Base-by-base conservation (phyloP, 805 yeast species). In the Kodamaea laetipori region DNA sequence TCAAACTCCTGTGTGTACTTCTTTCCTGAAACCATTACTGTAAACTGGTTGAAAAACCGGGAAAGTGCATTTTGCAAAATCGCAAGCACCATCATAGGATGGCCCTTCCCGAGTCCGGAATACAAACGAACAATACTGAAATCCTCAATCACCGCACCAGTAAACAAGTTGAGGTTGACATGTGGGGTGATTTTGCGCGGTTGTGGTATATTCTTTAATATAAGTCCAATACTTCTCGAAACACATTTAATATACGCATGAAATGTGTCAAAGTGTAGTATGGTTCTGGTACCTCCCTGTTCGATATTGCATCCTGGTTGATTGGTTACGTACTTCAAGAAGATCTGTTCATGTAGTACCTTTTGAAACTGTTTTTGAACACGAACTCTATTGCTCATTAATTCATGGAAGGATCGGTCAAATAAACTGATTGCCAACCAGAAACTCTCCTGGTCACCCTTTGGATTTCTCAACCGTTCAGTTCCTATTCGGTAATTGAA, bases 121-220 rank as follows among this genome's bases (percentile, higher is more conserved):
- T 45, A 41, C 17, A 48, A 34, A 4, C 51, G 33, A 19, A 41
- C 39, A 7, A 48, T 37, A 28, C 44, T 39, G 21, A 41, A 40
- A 28, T 48, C 51, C 21, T 48, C 51, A 11, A 37, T 35, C 16
- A 35, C 44, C 8, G 37, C 13, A 4, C 23, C 34, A 11, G 26
- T 9, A 13, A 34, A 34, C 27, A 19, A 12, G 17, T 34, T 24
- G 9, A 34, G 37, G 16, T 34, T 34, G 26, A 34, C 37, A 11
- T 21, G 27, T 21, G 37, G 37, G 4, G 37, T 34, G n/a, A 34
- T 34, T n/a, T 24, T 19, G 26, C 27, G 27, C 12, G 37, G 27
- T 8, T 19, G 27, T 3, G 37, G 37, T 5, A 34, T 17, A 7
- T 21, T 12, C 25, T 34, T 34, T 18, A 37, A 24, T 5, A 26